These are phyloP conservation scores for Fimicolochytrium jonesii DNA, from an alignment of 192 early-diverging fungal species.

Conservation along the genomic window DNA sequence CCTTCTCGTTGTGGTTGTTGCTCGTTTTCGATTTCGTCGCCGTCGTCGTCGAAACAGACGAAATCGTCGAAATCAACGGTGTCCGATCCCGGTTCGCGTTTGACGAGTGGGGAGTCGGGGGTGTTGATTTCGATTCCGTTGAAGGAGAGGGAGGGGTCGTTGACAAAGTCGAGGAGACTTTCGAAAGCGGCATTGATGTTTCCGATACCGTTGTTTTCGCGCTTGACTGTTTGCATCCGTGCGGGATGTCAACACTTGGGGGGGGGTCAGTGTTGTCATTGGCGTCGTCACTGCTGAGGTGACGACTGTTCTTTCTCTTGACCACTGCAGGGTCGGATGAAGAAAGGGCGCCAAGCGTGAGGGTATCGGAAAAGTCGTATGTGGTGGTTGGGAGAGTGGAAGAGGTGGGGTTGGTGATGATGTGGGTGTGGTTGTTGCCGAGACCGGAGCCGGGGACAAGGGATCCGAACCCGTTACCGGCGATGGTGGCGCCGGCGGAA, in stretches of 20 bases:
- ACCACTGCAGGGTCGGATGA: constrained; percentile 31
- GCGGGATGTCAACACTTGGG: constrained; percentile 11
- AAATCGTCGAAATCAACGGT: constrained; percentile 14
- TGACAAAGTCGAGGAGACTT: neutral
- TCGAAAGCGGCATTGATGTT: neutral
- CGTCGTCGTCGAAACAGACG: neutral
- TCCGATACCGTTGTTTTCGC: constrained; percentile 6
- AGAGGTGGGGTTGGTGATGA: too few species aligned
- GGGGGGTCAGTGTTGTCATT: too few species aligned
- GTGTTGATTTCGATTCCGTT: neutral
- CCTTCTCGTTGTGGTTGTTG: neutral
- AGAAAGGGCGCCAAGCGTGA: constrained; percentile 21
- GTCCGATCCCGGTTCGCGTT: neutral
- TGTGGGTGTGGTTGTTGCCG: too few species aligned
- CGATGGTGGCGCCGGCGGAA: neutral
- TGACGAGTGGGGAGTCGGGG: neutral
- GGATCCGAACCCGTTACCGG: too few species aligned
- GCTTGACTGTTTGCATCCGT: constrained; percentile 24
- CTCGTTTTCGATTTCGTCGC: neutral
- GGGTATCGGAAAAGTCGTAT: neutral
- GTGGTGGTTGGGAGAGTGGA: too few species aligned
- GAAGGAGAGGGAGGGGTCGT: neutral
- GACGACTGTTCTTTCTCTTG: neutral
- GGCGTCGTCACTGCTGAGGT: constrained; percentile 22
- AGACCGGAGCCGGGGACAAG: too few species aligned